These are phyloP conservation scores for Geotrichum ghanense DNA, from an alignment of 805 yeast species.

Conservation along the genomic window DNA sequence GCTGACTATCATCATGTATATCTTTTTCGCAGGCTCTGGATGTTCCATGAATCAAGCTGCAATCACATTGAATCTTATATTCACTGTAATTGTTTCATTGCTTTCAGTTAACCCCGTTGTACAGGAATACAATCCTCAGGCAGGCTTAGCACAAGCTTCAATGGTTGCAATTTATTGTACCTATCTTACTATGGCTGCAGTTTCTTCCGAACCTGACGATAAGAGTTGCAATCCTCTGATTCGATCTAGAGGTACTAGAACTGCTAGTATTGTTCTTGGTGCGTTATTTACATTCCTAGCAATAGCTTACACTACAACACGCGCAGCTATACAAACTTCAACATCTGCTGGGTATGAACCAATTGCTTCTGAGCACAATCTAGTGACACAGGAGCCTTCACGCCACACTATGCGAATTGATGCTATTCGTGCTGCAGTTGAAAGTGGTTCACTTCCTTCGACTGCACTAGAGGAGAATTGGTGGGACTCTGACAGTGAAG, in stretches of 20 bases:
- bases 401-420: conserved; percentile 71
- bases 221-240: conserved; percentile 82
- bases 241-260: conserved; percentile 81
- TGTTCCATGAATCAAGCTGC: conserved; percentile 88
- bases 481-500: conserved; percentile 35
- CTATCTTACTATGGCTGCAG: conserved; percentile 82
- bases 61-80: conserved; percentile 60
- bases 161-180: conserved; percentile 94
- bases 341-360: conserved; percentile 36
- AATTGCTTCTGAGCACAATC: conserved; percentile 27
- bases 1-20: conserved; percentile 69
- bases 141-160: conserved; percentile 92
- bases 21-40: conserved; percentile 67
- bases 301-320: conserved; percentile 90
- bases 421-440: conserved; percentile 90
- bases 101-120: conserved; percentile 71
- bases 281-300: conserved; percentile 91
- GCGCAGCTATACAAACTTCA: conserved; percentile 78
- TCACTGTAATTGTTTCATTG: conserved; percentile 51
- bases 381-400: conserved; percentile 39
- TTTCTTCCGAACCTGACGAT: conserved; percentile 95
- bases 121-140: conserved; percentile 88
- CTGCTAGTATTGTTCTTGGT: conserved; percentile 76
- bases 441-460: conserved; percentile 88
- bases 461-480: conserved; percentile 71